Evolutionary conservation across 2,329 filamentous ascomycete genomes (phyloP).

Genomic region (Colletotrichum sp.): DNA sequence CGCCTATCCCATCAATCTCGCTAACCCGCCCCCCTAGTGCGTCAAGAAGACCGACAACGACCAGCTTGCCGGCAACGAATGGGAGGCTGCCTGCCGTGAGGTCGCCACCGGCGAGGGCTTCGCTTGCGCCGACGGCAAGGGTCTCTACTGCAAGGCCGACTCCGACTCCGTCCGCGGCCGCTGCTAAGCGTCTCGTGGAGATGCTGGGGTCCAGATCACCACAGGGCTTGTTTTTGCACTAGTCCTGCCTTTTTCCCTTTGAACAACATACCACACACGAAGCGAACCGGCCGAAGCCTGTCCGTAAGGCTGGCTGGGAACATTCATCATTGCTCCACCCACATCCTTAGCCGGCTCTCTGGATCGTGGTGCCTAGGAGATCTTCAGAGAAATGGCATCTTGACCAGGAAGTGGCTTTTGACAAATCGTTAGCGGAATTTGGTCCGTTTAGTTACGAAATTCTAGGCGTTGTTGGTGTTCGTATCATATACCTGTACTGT

Average conservation of each 20-base stretch:
- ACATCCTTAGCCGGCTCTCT: constrained; percentile 9
- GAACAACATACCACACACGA: background rate
- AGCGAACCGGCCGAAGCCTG: background rate
- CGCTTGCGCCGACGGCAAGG: constrained; percentile 24
- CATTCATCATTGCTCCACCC: constrained; percentile 1
- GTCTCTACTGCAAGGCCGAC: constrained; percentile 22
- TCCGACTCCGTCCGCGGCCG: constrained; percentile 11
- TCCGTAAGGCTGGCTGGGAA: background rate
- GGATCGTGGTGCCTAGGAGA: background rate
- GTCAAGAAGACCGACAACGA: constrained; percentile 3
- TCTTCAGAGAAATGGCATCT: background rate
- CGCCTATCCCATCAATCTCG: background rate
- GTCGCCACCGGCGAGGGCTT: constrained; percentile 21
- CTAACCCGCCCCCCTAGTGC: constrained; percentile 1
- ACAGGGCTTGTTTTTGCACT: background rate
- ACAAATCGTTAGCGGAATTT: background rate
- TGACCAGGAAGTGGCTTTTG: background rate
- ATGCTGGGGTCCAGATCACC: background rate
- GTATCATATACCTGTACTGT: constrained; percentile 3
- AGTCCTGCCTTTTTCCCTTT: background rate
- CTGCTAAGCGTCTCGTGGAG: constrained; percentile 14
- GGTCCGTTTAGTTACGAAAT: constrained; percentile 11
- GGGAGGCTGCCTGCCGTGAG: constrained; percentile 23
- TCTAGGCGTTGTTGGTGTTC: constrained; percentile 15
- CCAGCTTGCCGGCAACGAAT: constrained; percentile 23